Percentiles rank a stretch among this genome's conserved stretches.
These are phyloP conservation scores for Fonsecaea nubica DNA, from an alignment of 2,329 filamentous ascomycete genomes.

Conservation along the genomic window DNA sequence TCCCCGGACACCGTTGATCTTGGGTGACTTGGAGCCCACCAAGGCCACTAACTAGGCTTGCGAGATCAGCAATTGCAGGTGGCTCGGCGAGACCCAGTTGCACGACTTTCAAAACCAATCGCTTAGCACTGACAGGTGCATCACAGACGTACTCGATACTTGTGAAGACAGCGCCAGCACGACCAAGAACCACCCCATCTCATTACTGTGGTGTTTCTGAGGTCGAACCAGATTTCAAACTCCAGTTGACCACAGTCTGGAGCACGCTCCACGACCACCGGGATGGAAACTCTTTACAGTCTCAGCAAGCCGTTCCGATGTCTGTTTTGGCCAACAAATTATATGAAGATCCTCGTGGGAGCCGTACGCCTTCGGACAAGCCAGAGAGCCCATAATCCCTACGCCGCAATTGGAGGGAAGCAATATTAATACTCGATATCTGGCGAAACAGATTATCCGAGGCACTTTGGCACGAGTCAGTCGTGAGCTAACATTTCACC, in stretches of 20 bases:
- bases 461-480: background rate
- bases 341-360: background rate
- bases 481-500: background rate
- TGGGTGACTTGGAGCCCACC: background rate
- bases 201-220: background rate
- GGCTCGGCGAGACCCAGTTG: background rate
- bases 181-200: background rate
- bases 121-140: background rate
- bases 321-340: background rate
- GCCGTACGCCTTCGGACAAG: background rate
- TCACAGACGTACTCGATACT: background rate
- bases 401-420: background rate
- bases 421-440: background rate
- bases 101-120: background rate
- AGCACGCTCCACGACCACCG: background rate
- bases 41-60: slow-evolving; percentile 1
- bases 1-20: slow-evolving; percentile 13
- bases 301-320: background rate
- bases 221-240: background rate
- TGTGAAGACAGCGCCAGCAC: background rate
- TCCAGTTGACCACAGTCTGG: background rate
- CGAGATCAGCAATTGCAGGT: background rate
- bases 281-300: background rate
- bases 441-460: background rate
- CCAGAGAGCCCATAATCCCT: background rate